Percentiles rank a stretch among this genome's conserved stretches.
phyloP scores from a whole-genome alignment of 805 yeast genomes.

The Saccharomycopsis sp. region DNA sequence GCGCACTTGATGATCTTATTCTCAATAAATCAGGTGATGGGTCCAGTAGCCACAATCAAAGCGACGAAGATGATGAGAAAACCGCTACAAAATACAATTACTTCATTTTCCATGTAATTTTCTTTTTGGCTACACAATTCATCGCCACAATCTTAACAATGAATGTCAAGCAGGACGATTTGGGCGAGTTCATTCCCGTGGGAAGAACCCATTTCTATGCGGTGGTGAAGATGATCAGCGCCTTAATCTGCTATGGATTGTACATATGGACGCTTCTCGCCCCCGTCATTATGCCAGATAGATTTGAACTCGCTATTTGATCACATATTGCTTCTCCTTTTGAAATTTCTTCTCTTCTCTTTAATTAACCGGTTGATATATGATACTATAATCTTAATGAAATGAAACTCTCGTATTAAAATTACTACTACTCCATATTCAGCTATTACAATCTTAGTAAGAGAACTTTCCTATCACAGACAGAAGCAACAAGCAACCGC shows the following conservation, averaged over 20 bases:
- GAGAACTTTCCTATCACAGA: no score
- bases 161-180: conserved; percentile 77
- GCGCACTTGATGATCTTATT: conserved; percentile 74
- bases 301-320: conserved; percentile 43
- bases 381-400: neutral
- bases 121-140: conserved; percentile 94
- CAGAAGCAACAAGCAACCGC: no score
- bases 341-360: neutral
- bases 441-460: no score
- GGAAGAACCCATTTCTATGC: conserved; percentile 94
- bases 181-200: conserved; percentile 90
- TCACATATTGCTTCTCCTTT: neutral
- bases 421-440: no score
- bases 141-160: conserved; percentile 89
- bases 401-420: neutral
- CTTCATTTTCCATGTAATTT: conserved; percentile 81
- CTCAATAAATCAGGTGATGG: conserved; percentile 45
- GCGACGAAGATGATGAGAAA: conserved; percentile 52
- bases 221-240: conserved; percentile 87
- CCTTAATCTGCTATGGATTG: conserved; percentile 84
- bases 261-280: conserved; percentile 91
- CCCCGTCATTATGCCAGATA: conserved; percentile 84
- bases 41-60: conserved; percentile 32
- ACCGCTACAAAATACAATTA: conserved; percentile 73
- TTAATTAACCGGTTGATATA: neutral